Conservation (phyloP, 495 filamentous ascomycete genomes). For the Rhypophila decipiens region DNA sequence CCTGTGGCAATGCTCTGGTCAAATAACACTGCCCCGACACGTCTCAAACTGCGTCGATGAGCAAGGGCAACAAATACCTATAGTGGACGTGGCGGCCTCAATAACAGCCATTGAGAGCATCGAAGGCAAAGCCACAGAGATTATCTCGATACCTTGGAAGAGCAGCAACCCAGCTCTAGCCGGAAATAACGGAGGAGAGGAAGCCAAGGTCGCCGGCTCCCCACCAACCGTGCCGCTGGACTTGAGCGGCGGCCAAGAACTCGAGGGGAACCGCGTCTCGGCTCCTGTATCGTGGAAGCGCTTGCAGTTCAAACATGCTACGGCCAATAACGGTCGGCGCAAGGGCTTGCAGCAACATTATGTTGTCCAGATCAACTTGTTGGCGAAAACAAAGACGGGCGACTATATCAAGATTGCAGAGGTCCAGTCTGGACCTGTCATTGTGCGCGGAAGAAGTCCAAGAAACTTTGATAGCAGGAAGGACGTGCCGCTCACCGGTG, state of each 20-base stretch:
- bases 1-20: constrained; percentile 81
- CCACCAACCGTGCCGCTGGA: constrained; percentile 63
- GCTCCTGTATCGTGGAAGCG: constrained; percentile 85
- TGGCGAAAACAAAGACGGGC: constrained; percentile 55
- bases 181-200: constrained; percentile 29
- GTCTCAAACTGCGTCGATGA: constrained; percentile 72
- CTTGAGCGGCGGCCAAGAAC: constrained; percentile 58
- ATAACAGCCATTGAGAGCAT: constrained; percentile 88
- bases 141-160: constrained; percentile 92
- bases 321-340: constrained; percentile 72
- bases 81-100: constrained; percentile 67
- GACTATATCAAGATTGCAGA: constrained; percentile 54
- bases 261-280: constrained; percentile 62
- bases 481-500: constrained; percentile 55
- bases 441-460: constrained; percentile 62
- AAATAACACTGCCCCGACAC: constrained; percentile 66
- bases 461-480: constrained; percentile 63
- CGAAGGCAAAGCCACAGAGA: constrained; percentile 80
- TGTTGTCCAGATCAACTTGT: constrained; percentile 56
- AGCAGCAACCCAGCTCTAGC: constrained; percentile 57
- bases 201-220: constrained; percentile 41
- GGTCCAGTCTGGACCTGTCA: constrained; percentile 58
- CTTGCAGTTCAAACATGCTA: constrained; percentile 86
- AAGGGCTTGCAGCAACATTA: constrained; percentile 69
- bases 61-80: constrained; percentile 65